Conservation (phyloP, 306 rosid genomes). For the Datisca glomerata region DNA sequence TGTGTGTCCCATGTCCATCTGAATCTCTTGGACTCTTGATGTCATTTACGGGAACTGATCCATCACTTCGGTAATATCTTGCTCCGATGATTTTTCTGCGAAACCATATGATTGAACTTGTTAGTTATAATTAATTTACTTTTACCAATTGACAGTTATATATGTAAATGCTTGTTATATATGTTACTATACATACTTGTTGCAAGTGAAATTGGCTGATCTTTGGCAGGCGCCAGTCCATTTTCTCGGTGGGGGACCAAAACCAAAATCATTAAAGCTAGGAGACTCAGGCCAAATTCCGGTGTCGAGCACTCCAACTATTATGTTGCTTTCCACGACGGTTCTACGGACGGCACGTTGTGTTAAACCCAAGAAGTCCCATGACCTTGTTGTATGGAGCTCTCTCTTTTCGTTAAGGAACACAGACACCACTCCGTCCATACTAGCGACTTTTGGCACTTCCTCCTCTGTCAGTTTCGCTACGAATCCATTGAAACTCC, state of each 20-base stretch:
- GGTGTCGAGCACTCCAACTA: slow-evolving; percentile 29
- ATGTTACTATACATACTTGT: slow-evolving; percentile 16
- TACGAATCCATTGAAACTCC: slow-evolving; percentile 28
- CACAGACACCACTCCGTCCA: slow-evolving; percentile 42
- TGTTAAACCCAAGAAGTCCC: slow-evolving; percentile 48
- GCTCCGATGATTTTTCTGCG: slow-evolving; percentile 45
- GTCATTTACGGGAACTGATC: background rate
- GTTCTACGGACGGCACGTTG: slow-evolving; percentile 2
- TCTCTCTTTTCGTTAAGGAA: slow-evolving; percentile 20
- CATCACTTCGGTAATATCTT: slow-evolving; percentile 9
- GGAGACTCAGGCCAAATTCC: slow-evolving; percentile 46
- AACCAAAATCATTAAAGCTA: slow-evolving; percentile 32
- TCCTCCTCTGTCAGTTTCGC: slow-evolving; percentile 20
- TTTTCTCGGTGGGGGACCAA: slow-evolving; percentile 38
- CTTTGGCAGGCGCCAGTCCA: slow-evolving; percentile 42
- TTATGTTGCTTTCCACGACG: slow-evolving; percentile 21
- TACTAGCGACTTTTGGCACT: slow-evolving; percentile 17
- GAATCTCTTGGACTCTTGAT: slow-evolving; percentile 23
- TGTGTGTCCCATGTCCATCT: slow-evolving; percentile 34
- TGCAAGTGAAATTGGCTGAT: slow-evolving; percentile 27
- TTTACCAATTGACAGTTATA: background rate
- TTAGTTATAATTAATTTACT: background rate
- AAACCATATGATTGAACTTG: background rate
- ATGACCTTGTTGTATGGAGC: slow-evolving; percentile 44
- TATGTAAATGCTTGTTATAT: background rate